A percentile compares a stretch with the other conserved stretches of the same genome.
These are phyloP conservation scores for Protostelium mycophagum DNA, from an alignment of 78 protist genomes.

Conservation along the genomic window DNA sequence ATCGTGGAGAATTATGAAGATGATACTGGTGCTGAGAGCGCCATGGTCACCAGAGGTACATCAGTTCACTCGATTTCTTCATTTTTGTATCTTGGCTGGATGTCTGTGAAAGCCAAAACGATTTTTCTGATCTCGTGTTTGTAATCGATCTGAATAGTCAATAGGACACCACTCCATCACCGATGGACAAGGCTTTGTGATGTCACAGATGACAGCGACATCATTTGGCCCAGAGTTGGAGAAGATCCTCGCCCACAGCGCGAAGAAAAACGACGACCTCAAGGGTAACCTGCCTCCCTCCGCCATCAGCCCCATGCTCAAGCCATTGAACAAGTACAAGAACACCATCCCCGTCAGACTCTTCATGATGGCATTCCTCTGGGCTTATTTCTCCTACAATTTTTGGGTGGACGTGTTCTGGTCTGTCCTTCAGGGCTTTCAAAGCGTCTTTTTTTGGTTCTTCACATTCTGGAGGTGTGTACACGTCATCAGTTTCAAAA, in stretches of 20 bases:
- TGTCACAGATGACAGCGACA: not conserved
- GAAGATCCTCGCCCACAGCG: not conserved
- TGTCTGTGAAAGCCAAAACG: too few relatives aligned
- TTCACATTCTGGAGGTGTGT: not conserved
- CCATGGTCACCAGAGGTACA: not conserved
- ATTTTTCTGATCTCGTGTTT: too few relatives aligned
- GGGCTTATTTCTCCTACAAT: not conserved
- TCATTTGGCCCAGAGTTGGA: not conserved
- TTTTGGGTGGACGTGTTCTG: not conserved
- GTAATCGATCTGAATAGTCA: too few relatives aligned
- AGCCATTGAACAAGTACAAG: not conserved
- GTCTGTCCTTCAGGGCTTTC: not conserved
- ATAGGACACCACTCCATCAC: not conserved
- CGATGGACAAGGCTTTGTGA: not conserved
- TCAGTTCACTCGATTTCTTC: too few relatives aligned
- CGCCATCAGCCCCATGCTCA: not conserved
- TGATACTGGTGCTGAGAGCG: not conserved
- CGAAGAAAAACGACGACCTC: too few relatives aligned
- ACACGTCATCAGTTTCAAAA: too few relatives aligned
- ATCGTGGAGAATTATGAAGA: not conserved
- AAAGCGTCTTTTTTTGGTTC: not conserved
- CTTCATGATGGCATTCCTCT: too few relatives aligned
- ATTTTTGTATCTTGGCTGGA: too few relatives aligned
- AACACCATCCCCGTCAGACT: not conserved
- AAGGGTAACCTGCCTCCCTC: not conserved